Percentiles rank a stretch among this genome's conserved stretches.
phyloP scores from a whole-genome alignment of 1,284 basidiomycete genomes.

The Filobasidium uniguttulatum region DNA sequence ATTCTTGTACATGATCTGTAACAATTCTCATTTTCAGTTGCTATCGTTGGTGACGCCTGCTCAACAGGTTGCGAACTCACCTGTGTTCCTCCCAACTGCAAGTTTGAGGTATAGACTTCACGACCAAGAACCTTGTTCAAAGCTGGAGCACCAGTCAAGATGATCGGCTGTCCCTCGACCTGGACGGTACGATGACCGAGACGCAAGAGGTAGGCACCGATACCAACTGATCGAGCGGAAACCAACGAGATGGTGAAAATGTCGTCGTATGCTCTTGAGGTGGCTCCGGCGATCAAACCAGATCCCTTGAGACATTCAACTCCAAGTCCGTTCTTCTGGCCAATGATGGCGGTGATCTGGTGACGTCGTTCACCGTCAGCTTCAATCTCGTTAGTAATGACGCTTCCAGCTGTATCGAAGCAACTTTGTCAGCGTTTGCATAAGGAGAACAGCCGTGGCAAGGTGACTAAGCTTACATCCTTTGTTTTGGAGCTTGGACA shows the following conservation, averaged over 20 bases:
- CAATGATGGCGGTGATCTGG: conserved; percentile 94
- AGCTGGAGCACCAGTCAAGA: conserved; percentile 90
- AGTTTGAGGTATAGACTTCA: conserved; percentile 96
- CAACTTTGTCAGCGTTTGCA: not conserved
- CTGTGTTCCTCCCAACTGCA: conserved; percentile 96
- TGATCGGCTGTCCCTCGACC: conserved; percentile 98
- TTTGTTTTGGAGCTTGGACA: conserved; percentile 68
- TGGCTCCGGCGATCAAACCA: conserved; percentile 96
- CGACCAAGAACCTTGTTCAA: conserved; percentile 98
- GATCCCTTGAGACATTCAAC: conserved; percentile 93
- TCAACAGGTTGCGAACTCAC: conserved; percentile 12
- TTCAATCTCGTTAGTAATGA: conserved; percentile 72
- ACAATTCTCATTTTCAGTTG: not conserved
- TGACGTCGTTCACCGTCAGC: conserved; percentile 74
- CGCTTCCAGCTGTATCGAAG: conserved; percentile 45
- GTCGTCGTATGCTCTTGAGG: conserved; percentile 93
- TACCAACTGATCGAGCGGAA: conserved; percentile 96
- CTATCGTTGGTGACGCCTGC: too few relatives aligned
- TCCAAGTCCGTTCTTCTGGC: conserved; percentile 91
- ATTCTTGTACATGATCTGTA: conserved; percentile 93
- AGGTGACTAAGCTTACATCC: conserved; percentile 32
- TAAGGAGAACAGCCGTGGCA: not conserved
- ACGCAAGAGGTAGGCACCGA: conserved; percentile 96
- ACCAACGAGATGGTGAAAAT: conserved; percentile 99
- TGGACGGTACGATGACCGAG: conserved; percentile 96